Evolutionary conservation across 2,329 filamentous ascomycete genomes (phyloP), one percentile per base, ranked within the genome.

Genomic region (Arthroderma uncinatum): DNA sequence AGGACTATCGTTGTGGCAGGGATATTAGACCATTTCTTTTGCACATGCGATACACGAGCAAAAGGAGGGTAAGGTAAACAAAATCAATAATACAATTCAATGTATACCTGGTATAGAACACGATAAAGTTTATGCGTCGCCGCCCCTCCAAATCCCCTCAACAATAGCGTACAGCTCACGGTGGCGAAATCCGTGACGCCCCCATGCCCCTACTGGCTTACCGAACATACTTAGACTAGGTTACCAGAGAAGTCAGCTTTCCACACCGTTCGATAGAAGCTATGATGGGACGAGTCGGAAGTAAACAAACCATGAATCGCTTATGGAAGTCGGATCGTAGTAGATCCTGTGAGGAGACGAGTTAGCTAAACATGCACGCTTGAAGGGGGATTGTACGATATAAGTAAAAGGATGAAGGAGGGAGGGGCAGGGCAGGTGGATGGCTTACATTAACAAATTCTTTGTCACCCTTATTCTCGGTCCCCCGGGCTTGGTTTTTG

Each of bases 251-350:
- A 52, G 55, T 58, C 34, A 60, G 44, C 53, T 16, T n/a, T 14
- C 1, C n/a, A 19, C 12, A n/a, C 16, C n/a, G 12, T 50, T 50
- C 28, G 1, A 28, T 30, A 25, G 37, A 14, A 9, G 33, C 21
- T 25, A 14, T 19, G 37, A 58, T 10, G 28, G 9, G 21, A 50
- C 4, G 14, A 19, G 19, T 16, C 16, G 33, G 14, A 47, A 14
- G 12, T 21, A 48, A 60, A 57, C 60, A 40, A 50, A 62, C 61
- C 93, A 98, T 98, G 72, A 98, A 98, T 62, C 90, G 85, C 74
- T 91, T 93, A 77, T 98, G 93, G 72, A 98, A 98, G 73, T 98
- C 93, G 30, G 90, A 96, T 61, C 92, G 84, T 62, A 97, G 76
- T 67, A 95, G 78, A 73, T 97, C 87, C 84, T 89, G 60, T n/a